Base-by-base conservation (phyloP, 2,329 filamentous ascomycete genomes). In the Paecilomyces niveus region DNA sequence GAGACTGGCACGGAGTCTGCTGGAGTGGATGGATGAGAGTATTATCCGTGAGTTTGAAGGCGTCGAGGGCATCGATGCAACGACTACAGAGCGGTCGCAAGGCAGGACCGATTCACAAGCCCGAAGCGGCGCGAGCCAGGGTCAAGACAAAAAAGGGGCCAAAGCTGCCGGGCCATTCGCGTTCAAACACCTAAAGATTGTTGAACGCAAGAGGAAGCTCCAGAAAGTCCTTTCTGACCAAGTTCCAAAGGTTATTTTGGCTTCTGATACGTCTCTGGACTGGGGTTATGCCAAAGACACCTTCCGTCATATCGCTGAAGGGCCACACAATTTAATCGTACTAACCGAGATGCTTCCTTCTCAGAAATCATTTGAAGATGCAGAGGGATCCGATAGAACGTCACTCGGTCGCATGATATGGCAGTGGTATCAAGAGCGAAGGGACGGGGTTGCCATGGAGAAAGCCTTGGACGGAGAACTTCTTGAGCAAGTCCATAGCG, bases 11-110 rank as follows among this genome's bases (percentile, higher is more conserved):
- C 84, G 92, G 64, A 97, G 93, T 72, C 96, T 99, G 90, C 80
- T 99, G 32, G 94, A 99, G 70, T 99, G 94, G 94, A 97, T 99
- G 92, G 92, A 97, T 70, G 92, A 97, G 68, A 88, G 87, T 59
- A 95, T 99, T 59, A 89, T 96, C 50, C 87, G 92, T 57, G 93
- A 97, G 67, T 95, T 96, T 61, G 92, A 96, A 71, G 86, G 88
- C 15, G 80, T 74, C 1, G 74, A 78, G 59, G 74, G 75, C 35
- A 71, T 70, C 24, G 75, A 78, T 58, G 69, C 67, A 55, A 66
- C 67, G 6, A 59, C 60, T 3, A 65, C 66, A 9, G 67, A 68
- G n/a, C 74, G 76, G 59, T 62, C 64, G 10, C 69, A 72, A 35
- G 68, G 66, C 63, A 76, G 72, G 61, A 76, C 72, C 57, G 77